Base-by-base conservation (phyloP, 768 basidiomycete genomes). In the Xerocomus spinulosus region DNA sequence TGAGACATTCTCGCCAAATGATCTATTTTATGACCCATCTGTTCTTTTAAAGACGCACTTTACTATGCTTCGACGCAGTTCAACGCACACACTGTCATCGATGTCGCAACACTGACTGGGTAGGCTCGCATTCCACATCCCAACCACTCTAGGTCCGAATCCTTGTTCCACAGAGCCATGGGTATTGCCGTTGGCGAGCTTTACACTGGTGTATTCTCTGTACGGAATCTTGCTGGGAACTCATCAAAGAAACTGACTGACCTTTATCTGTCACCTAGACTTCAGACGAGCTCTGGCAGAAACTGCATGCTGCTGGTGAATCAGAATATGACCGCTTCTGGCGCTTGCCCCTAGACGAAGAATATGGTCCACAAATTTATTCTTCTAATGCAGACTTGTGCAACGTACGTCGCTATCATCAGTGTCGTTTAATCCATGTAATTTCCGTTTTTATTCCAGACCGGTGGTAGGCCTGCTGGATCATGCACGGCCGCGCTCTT, bases 51-150 rank as follows among this genome's bases (percentile, higher is more conserved):
- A 80, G 92, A 94, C 65, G 88, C 90, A 2, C 76, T 94, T 49
- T 88, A 88, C 68, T 94, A 93, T 62, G 80, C 82, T 21, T 80
- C 84, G 2, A 81, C 84, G 8, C 74, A 78, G 47, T 91, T 77
- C 73, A 87, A 85, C 62, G 83, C 92, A 1, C 82, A 87, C 60
- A 88, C 87, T 0, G 70, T 92, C 41, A 79, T 94, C 51, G 89
- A 94, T 60, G 90, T 90, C 21, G 92, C 92, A 13, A 93, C 91
- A 0, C 76, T 93, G 37, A 92, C 89, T 17, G 84, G 84, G 86
- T 85, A 65, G 37, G 70, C 56, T 3, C 13, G 35, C 10, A 9
- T 34, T 45, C 20, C 15, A 17, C 21, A 9, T 26, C 32, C 42
- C 42, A n/a, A n/a, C n/a, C n/a, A n/a, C n/a, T n/a, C n/a, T n/a